These are phyloP conservation scores for Entomortierella parvispora DNA, from an alignment of 192 early-diverging fungal genomes.

Conservation along the genomic window DNA sequence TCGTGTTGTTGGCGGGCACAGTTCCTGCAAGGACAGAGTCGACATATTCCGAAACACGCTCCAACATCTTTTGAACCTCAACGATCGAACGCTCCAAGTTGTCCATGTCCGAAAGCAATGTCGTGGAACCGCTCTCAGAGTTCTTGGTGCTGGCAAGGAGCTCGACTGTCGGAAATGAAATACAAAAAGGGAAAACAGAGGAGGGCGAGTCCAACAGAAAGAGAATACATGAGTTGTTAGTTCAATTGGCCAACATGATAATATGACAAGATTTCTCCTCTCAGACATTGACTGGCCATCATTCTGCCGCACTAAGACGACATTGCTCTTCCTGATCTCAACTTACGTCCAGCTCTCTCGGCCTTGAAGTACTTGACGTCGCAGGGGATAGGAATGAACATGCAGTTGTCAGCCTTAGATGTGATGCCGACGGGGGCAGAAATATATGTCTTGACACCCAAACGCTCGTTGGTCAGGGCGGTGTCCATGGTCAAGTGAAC, in stretches of 20 bases:
- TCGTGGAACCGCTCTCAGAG: conserved; percentile 59
- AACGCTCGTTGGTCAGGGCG: conserved; percentile 71
- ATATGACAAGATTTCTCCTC: background rate
- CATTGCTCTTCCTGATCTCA: background rate
- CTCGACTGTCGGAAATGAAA: conserved; percentile 58
- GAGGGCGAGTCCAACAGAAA: too few species aligned
- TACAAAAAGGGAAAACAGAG: background rate
- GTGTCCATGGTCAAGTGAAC: conserved; percentile 93
- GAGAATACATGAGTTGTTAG: too few species aligned
- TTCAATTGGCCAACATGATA: background rate
- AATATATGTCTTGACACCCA: conserved; percentile 80
- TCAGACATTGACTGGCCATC: background rate
- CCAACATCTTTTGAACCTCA: conserved; percentile 86
- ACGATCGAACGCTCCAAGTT: conserved; percentile 82
- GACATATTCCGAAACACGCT: conserved; percentile 84
- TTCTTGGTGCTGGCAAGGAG: conserved; percentile 72
- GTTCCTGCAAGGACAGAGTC: conserved; percentile 72
- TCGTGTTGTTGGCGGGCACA: conserved; percentile 72
- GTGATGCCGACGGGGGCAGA: conserved; percentile 82
- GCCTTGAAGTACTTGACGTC: conserved; percentile 92
- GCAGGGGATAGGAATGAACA: conserved; percentile 91
- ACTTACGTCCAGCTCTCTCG: conserved; percentile 84
- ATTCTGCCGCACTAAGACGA: background rate
- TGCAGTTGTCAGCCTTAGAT: conserved; percentile 79
- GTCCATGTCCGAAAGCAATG: conserved; percentile 90